Conservation (phyloP, 495 filamentous ascomycete genomes). For the Aspergillus heteromorphus region DNA sequence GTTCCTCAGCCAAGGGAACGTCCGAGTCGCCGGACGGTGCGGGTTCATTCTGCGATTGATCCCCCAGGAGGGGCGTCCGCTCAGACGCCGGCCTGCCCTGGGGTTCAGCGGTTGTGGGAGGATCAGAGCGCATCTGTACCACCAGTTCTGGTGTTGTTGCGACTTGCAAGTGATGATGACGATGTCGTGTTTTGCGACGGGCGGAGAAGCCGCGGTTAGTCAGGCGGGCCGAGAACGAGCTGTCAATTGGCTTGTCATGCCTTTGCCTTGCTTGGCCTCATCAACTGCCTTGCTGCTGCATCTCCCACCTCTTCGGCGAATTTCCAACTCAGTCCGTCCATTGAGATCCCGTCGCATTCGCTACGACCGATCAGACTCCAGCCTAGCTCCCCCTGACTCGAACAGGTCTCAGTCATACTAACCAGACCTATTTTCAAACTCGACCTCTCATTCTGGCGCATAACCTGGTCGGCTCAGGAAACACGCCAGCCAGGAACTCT, state of each 20-base stretch:
- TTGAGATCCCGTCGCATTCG: not conserved
- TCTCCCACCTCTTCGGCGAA: no score
- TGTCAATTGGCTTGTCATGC: not conserved
- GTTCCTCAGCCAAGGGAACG: slow-evolving; percentile 30
- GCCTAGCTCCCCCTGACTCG: not conserved
- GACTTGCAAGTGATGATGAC: not conserved
- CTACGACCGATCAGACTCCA: not conserved
- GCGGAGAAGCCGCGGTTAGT: not conserved
- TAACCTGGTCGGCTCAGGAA: not conserved
- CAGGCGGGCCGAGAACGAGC: not conserved
- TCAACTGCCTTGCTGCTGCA: not conserved
- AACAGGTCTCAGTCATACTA: not conserved
- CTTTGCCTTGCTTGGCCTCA: not conserved
- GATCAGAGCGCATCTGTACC: slow-evolving; percentile 7
- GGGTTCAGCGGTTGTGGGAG: slow-evolving; percentile 3
- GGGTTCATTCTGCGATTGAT: slow-evolving; percentile 14
- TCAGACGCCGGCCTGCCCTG: slow-evolving; percentile 26
- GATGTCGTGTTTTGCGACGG: not conserved
- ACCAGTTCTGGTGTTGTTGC: not conserved
- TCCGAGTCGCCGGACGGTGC: slow-evolving; percentile 13
- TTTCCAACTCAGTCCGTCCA: not conserved
- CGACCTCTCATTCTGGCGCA: not conserved
- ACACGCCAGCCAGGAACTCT: not conserved
- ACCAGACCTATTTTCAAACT: not conserved
- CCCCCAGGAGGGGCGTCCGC: slow-evolving; percentile 36